Percentiles rank a stretch among this genome's conserved stretches.
phyloP scores from a whole-genome alignment of 306 rosid species.

The Mimosa pudica region DNA sequence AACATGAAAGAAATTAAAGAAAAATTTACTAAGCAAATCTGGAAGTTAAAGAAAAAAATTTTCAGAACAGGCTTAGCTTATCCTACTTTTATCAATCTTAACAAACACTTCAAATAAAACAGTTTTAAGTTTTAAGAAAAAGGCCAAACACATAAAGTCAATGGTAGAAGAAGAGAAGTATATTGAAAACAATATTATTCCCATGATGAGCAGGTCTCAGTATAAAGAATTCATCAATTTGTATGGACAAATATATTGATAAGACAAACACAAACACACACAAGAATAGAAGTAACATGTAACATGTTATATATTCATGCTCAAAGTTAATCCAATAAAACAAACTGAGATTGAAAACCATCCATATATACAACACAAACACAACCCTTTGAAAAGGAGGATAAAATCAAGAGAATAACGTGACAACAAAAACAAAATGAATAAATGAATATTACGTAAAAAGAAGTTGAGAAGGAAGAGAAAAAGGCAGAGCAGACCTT shows the following conservation, averaged over 20 bases:
- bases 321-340: background rate
- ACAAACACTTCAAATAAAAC: slow-evolving; percentile 2
- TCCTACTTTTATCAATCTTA: background rate
- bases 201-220: slow-evolving; percentile 8
- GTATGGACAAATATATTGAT: background rate
- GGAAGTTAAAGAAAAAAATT: background rate
- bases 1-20: background rate
- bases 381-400: background rate
- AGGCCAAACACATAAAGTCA: background rate
- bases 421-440: slow-evolving; percentile 8
- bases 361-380: slow-evolving; percentile 15
- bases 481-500: slow-evolving; percentile 43
- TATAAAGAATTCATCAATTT: slow-evolving; percentile 15
- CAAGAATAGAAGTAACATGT: slow-evolving; percentile 19
- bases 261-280: background rate
- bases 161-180: background rate
- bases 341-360: slow-evolving; percentile 12
- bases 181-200: background rate
- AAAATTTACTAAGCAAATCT: background rate
- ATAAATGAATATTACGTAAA: slow-evolving; percentile 17
- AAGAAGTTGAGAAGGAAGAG: background rate
- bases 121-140: slow-evolving; percentile 14
- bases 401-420: slow-evolving; percentile 24
- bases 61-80: background rate
- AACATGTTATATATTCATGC: slow-evolving; percentile 11